Conservation (phyloP, 306 rosid genomes). For the Sicyos edulis region DNA sequence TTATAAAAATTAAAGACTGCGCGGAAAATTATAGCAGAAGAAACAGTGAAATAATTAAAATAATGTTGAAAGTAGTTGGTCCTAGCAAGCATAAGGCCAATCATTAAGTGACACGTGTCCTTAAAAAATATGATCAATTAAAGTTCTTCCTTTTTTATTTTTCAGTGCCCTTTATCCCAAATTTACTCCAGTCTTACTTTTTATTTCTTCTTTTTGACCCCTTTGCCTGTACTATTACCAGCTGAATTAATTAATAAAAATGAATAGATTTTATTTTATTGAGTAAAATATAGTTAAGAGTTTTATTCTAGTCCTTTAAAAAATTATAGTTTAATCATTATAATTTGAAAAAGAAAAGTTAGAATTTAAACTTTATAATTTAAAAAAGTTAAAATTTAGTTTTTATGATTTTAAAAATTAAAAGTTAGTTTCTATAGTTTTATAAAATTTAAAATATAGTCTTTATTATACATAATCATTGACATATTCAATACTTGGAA, state of each 20-base stretch:
- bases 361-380: no score
- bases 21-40: background rate
- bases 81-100: background rate
- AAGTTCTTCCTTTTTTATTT: background rate
- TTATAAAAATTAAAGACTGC: background rate
- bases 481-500: no score
- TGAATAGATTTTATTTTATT: no score
- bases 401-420: no score
- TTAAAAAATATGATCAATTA: background rate
- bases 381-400: no score
- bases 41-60: slow-evolving; percentile 3
- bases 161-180: background rate
- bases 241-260: background rate
- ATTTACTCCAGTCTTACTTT: background rate
- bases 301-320: no score
- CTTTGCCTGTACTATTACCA: background rate
- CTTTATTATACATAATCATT: no score
- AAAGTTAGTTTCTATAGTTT: no score
- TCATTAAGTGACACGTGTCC: background rate
- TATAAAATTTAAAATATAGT: no score
- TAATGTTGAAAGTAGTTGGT: background rate
- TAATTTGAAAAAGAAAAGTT: no score
- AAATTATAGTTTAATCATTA: no score
- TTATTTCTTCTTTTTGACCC: background rate
- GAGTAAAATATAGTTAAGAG: no score